Percentiles rank a stretch among this genome's conserved stretches.
Conservation (phyloP, 805 yeast genomes). For the Zygoascus tannicola region DNA sequence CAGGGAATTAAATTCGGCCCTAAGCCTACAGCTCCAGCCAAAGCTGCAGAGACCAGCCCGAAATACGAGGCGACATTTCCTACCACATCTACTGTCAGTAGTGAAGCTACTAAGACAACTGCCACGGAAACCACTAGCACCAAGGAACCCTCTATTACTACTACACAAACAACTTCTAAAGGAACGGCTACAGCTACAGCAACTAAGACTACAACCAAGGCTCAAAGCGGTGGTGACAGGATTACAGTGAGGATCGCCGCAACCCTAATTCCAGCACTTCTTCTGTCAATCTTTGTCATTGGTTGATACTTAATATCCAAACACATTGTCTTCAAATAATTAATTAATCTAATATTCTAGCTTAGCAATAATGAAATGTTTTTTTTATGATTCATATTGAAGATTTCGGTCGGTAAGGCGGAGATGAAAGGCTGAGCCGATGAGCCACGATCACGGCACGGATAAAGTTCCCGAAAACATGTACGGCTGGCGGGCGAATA, state of each 20-base stretch:
- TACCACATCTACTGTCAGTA: background rate
- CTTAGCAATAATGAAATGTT: too few relatives aligned
- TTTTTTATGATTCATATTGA: too few relatives aligned
- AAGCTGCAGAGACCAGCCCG: background rate
- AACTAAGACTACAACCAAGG: background rate
- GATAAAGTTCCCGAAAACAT: too few relatives aligned
- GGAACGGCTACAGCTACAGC: background rate
- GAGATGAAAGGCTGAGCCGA: too few relatives aligned
- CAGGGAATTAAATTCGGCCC: background rate
- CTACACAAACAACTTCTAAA: background rate
- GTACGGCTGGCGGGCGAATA: too few relatives aligned
- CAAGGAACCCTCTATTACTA: too few relatives aligned
- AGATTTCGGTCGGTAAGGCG: too few relatives aligned
- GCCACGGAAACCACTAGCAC: background rate
- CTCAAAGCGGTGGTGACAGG: background rate
- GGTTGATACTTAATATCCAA: too few relatives aligned
- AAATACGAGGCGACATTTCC: background rate
- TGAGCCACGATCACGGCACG: too few relatives aligned
- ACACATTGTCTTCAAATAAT: too few relatives aligned
- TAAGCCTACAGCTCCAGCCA: background rate
- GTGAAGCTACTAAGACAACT: background rate
- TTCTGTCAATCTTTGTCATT: background rate
- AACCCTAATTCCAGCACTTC: background rate
- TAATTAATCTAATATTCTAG: too few relatives aligned
- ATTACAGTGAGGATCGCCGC: background rate